These are phyloP conservation scores for Rhododendron ovatum DNA, from an alignment of 148 eudicot species.

Conservation along the genomic window DNA sequence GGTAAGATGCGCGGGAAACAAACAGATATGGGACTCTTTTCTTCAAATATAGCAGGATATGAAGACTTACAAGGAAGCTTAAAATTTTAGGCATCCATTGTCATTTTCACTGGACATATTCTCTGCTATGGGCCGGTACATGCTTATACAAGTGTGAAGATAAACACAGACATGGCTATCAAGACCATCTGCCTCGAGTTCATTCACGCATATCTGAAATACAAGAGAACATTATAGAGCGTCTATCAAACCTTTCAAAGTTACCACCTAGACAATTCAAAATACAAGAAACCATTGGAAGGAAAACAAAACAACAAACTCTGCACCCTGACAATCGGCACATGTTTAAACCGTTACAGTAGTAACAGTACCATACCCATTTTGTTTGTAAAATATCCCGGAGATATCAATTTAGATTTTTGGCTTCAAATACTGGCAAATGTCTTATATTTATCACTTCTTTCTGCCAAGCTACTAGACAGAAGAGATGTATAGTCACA, in stretches of 20 bases:
- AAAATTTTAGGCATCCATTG: background rate
- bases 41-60: conserved; percentile 5
- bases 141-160: background rate
- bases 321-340: background rate
- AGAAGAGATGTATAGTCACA: background rate
- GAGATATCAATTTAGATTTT: background rate
- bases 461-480: background rate
- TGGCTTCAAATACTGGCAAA: background rate
- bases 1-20: background rate
- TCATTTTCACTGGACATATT: background rate
- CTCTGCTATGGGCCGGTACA: background rate
- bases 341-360: background rate
- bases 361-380: background rate
- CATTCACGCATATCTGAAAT: conserved; percentile 17
- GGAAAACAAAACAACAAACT: background rate
- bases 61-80: conserved; percentile 10
- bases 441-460: background rate
- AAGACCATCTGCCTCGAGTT: background rate
- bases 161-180: background rate
- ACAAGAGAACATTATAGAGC: background rate
- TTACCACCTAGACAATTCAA: background rate
- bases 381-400: background rate
- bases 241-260: background rate
- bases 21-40: background rate
- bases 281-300: background rate